Percentiles rank a stretch among this genome's conserved stretches.
Conservation (phyloP, 2,329 filamentous ascomycete species). For the Penicillium sp. region DNA sequence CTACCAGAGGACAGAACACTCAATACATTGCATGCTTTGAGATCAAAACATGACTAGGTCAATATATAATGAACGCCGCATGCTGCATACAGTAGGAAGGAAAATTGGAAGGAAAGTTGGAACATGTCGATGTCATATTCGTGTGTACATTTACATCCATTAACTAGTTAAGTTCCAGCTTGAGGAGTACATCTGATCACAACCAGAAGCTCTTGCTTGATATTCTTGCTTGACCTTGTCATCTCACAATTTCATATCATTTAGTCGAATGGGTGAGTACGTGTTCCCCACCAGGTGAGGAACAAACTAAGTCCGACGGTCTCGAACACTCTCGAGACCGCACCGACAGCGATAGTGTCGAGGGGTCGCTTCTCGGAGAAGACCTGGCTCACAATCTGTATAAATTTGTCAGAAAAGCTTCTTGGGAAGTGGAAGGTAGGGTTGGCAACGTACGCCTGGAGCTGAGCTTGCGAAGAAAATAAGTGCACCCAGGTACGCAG, state of each 20-base stretch:
- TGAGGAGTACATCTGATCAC: background rate
- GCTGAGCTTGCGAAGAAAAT: conserved; percentile 91
- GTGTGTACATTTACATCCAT: conserved; percentile 9
- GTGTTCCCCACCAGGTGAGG: conserved; percentile 96
- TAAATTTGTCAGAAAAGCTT: conserved; percentile 6
- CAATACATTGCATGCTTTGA: background rate
- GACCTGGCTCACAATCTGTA: conserved; percentile 78
- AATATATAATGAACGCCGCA: too few relatives aligned
- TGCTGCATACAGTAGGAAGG: background rate
- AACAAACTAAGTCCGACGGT: conserved; percentile 88
- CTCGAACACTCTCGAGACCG: conserved; percentile 82
- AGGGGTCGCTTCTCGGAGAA: conserved; percentile 87
- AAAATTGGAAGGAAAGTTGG: background rate
- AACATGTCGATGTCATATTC: conserved; percentile 1
- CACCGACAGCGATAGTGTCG: conserved; percentile 83
- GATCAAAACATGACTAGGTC: too few relatives aligned
- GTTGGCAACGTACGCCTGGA: conserved; percentile 66
- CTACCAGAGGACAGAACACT: background rate
- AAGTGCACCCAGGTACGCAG: conserved; percentile 84
- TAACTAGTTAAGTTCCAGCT: background rate
- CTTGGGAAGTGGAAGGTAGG: background rate
- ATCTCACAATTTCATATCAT: background rate
- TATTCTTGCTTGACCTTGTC: conserved; percentile 2
- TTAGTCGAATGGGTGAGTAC: conserved; percentile 88
- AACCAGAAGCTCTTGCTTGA: conserved; percentile 10